Evolutionary conservation across 2,329 filamentous ascomycete species (phyloP).

Genomic region (Dactylellina sp.): DNA sequence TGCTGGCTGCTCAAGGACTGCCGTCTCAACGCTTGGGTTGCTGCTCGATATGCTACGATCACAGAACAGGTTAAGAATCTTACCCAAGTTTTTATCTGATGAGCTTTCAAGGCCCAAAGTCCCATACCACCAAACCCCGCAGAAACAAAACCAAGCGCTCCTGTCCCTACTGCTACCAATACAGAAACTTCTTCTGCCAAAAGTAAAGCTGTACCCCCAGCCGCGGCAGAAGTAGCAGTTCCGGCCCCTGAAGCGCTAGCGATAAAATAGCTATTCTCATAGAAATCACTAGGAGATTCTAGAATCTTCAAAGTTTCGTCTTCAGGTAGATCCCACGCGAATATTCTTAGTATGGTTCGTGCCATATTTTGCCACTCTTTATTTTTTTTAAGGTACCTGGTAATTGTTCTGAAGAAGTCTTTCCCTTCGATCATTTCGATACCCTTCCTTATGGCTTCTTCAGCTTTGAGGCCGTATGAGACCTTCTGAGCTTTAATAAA

Average conservation of each 20-base stretch:
- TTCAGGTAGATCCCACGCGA: conserved; percentile 24
- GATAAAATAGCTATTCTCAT: conserved; percentile 8
- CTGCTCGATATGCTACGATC: conserved; percentile 24
- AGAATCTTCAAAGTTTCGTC: conserved; percentile 18
- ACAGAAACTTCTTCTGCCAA: not conserved
- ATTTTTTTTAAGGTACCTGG: not conserved
- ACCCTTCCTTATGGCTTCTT: conserved; percentile 19
- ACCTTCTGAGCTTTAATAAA: conserved; percentile 23
- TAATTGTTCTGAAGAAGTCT: conserved; percentile 9
- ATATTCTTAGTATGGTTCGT: conserved; percentile 20
- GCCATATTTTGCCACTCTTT: conserved; percentile 20
- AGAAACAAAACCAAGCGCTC: not conserved
- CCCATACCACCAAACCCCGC: conserved; percentile 4
- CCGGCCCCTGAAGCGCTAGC: not conserved
- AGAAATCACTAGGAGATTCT: not conserved
- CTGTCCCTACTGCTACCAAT: not conserved
- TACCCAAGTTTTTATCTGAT: conserved; percentile 28
- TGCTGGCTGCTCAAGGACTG: not conserved
- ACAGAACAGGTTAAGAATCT: conserved; percentile 30
- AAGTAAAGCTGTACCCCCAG: not conserved
- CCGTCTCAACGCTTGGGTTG: conserved; percentile 4
- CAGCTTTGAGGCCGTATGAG: conserved; percentile 13
- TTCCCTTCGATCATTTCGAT: conserved; percentile 23
- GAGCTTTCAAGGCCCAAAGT: conserved; percentile 20
- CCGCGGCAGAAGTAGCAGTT: not conserved